Conservation (phyloP, 2,329 filamentous ascomycete species). For the Teratosphaeriaceae sp. region DNA sequence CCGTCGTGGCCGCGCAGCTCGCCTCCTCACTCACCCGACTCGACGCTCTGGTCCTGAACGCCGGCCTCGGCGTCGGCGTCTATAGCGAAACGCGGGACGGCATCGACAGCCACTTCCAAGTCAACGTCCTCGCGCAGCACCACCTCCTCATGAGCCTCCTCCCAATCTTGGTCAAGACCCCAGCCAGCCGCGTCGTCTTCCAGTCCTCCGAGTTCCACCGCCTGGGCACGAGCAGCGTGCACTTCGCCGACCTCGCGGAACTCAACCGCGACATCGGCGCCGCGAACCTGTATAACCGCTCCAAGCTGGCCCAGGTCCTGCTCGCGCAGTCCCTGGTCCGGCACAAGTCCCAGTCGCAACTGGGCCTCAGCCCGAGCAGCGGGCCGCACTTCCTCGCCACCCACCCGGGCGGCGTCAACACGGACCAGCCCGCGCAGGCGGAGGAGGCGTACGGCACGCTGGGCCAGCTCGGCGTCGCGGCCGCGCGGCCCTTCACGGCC, state of each 20-base stretch:
- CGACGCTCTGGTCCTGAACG: conserved; percentile 44
- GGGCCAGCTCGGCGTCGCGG: conserved; percentile 40
- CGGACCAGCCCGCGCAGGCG: conserved; percentile 44
- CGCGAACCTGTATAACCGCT: conserved; percentile 42
- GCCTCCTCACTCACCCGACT: conserved; percentile 36
- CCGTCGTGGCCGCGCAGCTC: conserved; percentile 40
- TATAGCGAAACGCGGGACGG: conserved; percentile 46
- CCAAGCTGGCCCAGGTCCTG: conserved; percentile 45
- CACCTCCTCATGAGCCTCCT: conserved; percentile 43
- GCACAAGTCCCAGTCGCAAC: conserved; percentile 32
- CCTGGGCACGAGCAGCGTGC: conserved; percentile 29
- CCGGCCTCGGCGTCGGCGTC: conserved; percentile 43
- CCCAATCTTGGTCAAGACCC: conserved; percentile 39
- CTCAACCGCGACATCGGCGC: conserved; percentile 46
- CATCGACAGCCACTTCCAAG: conserved; percentile 45
- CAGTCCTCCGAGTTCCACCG: conserved; percentile 47
- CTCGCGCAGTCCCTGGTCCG: conserved; percentile 38
- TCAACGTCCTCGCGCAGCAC: conserved; percentile 46
- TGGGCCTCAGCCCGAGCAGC: conserved; percentile 24
- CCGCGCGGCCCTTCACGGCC: conserved; percentile 42
- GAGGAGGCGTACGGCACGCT: conserved; percentile 44
- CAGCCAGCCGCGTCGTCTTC: conserved; percentile 41
- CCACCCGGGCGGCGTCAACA: conserved; percentile 44
- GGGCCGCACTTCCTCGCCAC: conserved; percentile 43
- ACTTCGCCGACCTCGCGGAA: conserved; percentile 41